Evolutionary conservation across 306 rosid species (phyloP).

Genomic region (Echinosophora koreensis): DNA sequence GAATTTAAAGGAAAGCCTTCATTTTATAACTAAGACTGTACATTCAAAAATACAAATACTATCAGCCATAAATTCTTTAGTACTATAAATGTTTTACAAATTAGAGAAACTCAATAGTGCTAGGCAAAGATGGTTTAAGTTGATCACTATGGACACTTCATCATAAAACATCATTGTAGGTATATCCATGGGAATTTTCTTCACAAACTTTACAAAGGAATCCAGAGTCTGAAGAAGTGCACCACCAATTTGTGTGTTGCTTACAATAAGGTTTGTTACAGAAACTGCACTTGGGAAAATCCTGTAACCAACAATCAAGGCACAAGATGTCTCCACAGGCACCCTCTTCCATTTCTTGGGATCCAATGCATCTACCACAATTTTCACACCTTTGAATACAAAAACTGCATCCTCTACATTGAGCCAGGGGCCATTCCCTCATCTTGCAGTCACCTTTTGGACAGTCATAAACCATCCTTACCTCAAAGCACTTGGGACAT

Average conservation of each 20-base stretch:
- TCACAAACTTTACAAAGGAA: constrained; percentile 69
- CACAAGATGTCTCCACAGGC: constrained; percentile 73
- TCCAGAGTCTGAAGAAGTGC: constrained; percentile 49
- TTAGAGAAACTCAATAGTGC: background rate
- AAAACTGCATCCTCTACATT: constrained; percentile 69
- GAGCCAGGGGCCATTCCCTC: constrained; percentile 37
- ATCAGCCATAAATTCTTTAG: constrained; percentile 15
- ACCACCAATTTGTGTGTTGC: constrained; percentile 56
- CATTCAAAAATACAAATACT: constrained; percentile 25
- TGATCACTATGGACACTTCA: background rate
- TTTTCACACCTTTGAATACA: constrained; percentile 84
- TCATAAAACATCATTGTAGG: constrained; percentile 48
- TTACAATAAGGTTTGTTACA: constrained; percentile 87
- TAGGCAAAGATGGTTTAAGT: background rate
- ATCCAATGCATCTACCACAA: constrained; percentile 69
- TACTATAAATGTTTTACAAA: constrained; percentile 11
- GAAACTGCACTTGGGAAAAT: constrained; percentile 77
- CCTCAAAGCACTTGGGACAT: constrained; percentile 73
- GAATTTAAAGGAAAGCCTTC: constrained; percentile 3
- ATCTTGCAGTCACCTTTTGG: constrained; percentile 63
- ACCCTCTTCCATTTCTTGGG: constrained; percentile 60
- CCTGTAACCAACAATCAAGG: constrained; percentile 69
- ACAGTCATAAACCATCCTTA: constrained; percentile 70
- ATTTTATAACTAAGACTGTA: constrained; percentile 20
- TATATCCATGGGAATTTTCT: constrained; percentile 45